Evolutionary conservation across 2,329 filamentous ascomycete species (phyloP).

Genomic region (Fusarium paranaense): DNA sequence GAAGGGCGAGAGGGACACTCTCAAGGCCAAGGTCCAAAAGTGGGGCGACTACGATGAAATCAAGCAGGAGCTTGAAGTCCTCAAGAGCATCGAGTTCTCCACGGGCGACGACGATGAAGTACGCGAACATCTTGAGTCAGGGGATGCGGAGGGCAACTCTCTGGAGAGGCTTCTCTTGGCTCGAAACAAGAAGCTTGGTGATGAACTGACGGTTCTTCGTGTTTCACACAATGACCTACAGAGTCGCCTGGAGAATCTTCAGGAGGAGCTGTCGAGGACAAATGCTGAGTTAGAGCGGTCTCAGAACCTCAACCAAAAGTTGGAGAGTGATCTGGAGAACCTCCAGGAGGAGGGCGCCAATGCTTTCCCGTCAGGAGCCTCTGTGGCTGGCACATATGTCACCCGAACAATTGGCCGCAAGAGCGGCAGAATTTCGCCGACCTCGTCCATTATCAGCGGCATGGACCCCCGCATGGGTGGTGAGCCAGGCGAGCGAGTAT

Average conservation of each 20-base stretch:
- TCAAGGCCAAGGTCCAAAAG: slow-evolving; percentile 85
- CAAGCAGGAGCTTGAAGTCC: slow-evolving; percentile 93
- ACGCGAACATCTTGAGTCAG: slow-evolving; percentile 53
- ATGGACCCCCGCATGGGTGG: slow-evolving; percentile 75
- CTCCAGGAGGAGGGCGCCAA: slow-evolving; percentile 89
- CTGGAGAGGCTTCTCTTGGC: slow-evolving; percentile 91
- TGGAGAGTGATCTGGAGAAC: slow-evolving; percentile 91
- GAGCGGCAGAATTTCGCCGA: slow-evolving; percentile 82
- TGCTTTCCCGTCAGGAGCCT: slow-evolving; percentile 88
- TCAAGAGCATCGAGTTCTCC: slow-evolving; percentile 98
- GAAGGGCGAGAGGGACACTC: slow-evolving; percentile 81
- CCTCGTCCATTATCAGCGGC: slow-evolving; percentile 98
- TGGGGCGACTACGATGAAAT: slow-evolving; percentile 97
- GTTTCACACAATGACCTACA: slow-evolving; percentile 96
- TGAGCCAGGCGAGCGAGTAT: slow-evolving; percentile 67
- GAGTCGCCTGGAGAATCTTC: slow-evolving; percentile 79
- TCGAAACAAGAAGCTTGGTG: slow-evolving; percentile 95
- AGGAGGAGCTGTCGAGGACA: slow-evolving; percentile 84
- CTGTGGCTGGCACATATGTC: slow-evolving; percentile 90
- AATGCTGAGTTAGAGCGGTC: slow-evolving; percentile 89
- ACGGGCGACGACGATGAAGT: slow-evolving; percentile 85
- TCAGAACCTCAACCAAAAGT: slow-evolving; percentile 84
- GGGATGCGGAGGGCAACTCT: slow-evolving; percentile 73
- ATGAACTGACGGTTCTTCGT: slow-evolving; percentile 91
- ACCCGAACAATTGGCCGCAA: slow-evolving; percentile 72